Conservation (phyloP, 2,329 filamentous ascomycete species). For the Fusarium solani-melongenae region DNA sequence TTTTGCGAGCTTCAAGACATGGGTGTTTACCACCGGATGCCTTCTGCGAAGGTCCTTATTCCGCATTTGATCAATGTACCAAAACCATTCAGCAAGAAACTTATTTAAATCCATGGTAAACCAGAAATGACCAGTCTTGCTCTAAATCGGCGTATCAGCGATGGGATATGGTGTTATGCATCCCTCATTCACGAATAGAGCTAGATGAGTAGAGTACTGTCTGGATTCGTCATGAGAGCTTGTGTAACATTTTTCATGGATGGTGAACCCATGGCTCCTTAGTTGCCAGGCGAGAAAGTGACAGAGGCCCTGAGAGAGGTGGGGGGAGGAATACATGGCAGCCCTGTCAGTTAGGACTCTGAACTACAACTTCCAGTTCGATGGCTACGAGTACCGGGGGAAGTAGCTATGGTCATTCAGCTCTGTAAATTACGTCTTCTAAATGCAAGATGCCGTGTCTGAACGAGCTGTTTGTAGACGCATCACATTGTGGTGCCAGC, state of each 20-base stretch:
- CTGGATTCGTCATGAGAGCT: neutral
- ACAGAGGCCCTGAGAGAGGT: neutral
- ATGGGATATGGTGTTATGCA: neutral
- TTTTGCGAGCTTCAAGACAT: too few relatives aligned
- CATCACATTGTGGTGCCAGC: neutral
- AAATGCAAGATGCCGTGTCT: neutral
- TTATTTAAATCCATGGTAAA: neutral
- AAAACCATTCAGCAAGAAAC: neutral
- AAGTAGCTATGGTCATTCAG: neutral
- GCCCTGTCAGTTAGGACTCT: neutral
- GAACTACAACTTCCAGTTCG: neutral
- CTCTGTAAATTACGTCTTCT: neutral
- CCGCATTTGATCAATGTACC: neutral
- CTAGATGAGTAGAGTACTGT: neutral
- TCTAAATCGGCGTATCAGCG: neutral
- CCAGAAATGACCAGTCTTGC: neutral
- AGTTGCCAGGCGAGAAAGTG: neutral
- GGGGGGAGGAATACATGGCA: too few relatives aligned
- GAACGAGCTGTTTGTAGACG: neutral
- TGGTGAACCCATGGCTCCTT: fast-evolving
- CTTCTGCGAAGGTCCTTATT: neutral
- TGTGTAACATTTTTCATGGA: fast-evolving
- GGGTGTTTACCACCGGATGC: neutral
- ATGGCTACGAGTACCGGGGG: neutral
- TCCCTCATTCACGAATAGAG: neutral